A percentile compares a stretch with the other conserved stretches of the same genome.
Evolutionary conservation across 2,329 filamentous ascomycete species (phyloP).

Genomic region (Neurospora sp.): DNA sequence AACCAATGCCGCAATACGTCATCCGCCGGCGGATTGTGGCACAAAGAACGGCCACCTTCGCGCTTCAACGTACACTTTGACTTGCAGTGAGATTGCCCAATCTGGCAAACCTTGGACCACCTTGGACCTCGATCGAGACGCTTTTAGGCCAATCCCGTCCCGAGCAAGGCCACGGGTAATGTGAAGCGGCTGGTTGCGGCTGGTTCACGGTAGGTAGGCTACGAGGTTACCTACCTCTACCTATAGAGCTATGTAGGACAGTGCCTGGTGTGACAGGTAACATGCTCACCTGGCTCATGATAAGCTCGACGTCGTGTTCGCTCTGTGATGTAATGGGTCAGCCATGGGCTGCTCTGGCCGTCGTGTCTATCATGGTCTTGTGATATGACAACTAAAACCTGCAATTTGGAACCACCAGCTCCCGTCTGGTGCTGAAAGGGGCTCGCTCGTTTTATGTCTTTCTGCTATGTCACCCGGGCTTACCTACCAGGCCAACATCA

Average conservation of each 20-base stretch:
- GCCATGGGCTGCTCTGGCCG: background rate
- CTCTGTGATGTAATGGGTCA: background rate
- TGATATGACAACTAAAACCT: background rate
- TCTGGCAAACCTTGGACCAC: background rate
- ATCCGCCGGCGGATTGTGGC: background rate
- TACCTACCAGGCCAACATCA: background rate
- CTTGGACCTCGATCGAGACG: background rate
- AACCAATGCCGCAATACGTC: background rate
- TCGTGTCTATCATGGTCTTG: background rate
- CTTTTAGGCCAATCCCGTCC: background rate
- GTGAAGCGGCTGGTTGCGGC: background rate
- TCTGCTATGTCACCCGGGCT: background rate
- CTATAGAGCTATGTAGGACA: background rate
- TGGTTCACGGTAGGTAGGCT: background rate
- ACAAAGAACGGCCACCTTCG: background rate
- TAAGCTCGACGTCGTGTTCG: background rate
- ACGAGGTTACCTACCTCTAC: background rate
- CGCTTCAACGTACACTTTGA: background rate
- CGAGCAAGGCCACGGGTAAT: background rate
- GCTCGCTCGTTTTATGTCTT: background rate
- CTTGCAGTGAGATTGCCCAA: background rate
- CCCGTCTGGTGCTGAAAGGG: background rate
- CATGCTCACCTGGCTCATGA: background rate
- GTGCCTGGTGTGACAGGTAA: background rate
- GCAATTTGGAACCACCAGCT: background rate